phyloP scores from a whole-genome alignment of 2,329 filamentous ascomycete species.

The Knoxdaviesia capensis region DNA sequence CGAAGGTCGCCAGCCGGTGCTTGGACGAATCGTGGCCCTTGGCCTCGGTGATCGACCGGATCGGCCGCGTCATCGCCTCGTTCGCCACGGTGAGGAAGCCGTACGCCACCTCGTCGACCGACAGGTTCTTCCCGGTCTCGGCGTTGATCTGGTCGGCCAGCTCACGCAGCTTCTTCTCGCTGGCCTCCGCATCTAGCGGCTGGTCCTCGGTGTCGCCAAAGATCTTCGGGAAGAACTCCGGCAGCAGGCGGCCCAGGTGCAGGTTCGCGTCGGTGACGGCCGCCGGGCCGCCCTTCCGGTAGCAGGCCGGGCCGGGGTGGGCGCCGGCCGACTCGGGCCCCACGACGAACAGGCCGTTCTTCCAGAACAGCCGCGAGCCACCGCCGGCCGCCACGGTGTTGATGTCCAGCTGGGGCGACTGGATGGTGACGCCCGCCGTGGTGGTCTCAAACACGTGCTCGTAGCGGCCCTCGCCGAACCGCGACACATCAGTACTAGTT shows the following conservation, averaged over 20 bases:
- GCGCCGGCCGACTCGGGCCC: constrained; percentile 79
- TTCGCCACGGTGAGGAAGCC: constrained; percentile 83
- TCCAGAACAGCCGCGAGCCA: constrained; percentile 68
- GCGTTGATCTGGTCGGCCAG: constrained; percentile 57
- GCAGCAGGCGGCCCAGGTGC: constrained; percentile 63
- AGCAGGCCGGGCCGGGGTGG: constrained; percentile 78
- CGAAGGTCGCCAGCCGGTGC: constrained; percentile 81
- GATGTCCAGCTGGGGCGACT: constrained; percentile 81
- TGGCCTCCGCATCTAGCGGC: constrained; percentile 56
- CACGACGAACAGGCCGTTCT: constrained; percentile 76
- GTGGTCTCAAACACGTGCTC: constrained; percentile 92
- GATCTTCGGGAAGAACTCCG: constrained; percentile 88
- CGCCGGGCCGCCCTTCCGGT: constrained; percentile 70
- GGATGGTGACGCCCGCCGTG: constrained; percentile 83
- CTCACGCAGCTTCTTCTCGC: constrained; percentile 53
- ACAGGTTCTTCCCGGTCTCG: constrained; percentile 53
- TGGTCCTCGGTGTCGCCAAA: constrained; percentile 81
- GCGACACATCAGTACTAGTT: constrained; percentile 77
- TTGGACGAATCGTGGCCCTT: constrained; percentile 82
- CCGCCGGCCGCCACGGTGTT: constrained; percentile 89
- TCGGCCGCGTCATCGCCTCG: constrained; percentile 79
- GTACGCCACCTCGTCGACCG: constrained; percentile 66
- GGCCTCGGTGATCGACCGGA: constrained; percentile 76
- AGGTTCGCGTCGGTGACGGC: constrained; percentile 91
- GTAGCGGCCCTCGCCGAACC: constrained; percentile 69